Percentiles rank a stretch among this genome's conserved stretches.
These are phyloP conservation scores for Pseudogymnoascus sp. DNA, from an alignment of 2,329 filamentous ascomycete genomes.

Conservation along the genomic window DNA sequence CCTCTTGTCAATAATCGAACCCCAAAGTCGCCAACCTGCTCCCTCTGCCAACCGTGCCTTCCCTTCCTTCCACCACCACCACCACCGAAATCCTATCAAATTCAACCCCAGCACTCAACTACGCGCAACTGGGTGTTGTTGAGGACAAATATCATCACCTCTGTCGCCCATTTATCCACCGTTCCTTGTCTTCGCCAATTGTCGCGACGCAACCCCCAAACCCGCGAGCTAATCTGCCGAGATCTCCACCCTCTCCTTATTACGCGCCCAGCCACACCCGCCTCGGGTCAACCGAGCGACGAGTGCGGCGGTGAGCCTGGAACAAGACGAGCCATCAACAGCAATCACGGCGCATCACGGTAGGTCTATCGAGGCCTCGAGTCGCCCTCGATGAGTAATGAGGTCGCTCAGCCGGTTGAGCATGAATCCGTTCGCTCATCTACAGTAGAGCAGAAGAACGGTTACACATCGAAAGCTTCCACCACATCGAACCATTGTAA, in stretches of 20 bases:
- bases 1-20: conserved; percentile 6
- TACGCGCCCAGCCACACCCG: conserved; percentile 9
- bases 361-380: conserved; percentile 10
- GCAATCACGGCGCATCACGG: conserved; percentile 11
- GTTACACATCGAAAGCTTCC: conserved; percentile 24
- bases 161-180: background rate
- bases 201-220: background rate
- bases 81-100: background rate
- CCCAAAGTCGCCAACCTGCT: background rate
- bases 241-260: conserved; percentile 6
- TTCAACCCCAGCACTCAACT: background rate
- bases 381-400: conserved; percentile 33
- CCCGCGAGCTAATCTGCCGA: conserved; percentile 5
- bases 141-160: background rate
- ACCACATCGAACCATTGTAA: conserved; percentile 23
- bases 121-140: background rate
- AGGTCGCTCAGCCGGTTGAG: conserved; percentile 29
- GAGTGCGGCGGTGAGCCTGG: conserved; percentile 5
- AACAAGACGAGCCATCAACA: conserved; percentile 7
- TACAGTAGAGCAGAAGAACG: conserved; percentile 25
- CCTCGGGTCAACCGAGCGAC: conserved; percentile 2
- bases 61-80: background rate
- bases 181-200: background rate
- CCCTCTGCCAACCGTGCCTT: background rate
- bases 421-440: conserved; percentile 26